phyloP scores from a whole-genome alignment of 768 basidiomycete genomes.

The Amylocystis lapponica region DNA sequence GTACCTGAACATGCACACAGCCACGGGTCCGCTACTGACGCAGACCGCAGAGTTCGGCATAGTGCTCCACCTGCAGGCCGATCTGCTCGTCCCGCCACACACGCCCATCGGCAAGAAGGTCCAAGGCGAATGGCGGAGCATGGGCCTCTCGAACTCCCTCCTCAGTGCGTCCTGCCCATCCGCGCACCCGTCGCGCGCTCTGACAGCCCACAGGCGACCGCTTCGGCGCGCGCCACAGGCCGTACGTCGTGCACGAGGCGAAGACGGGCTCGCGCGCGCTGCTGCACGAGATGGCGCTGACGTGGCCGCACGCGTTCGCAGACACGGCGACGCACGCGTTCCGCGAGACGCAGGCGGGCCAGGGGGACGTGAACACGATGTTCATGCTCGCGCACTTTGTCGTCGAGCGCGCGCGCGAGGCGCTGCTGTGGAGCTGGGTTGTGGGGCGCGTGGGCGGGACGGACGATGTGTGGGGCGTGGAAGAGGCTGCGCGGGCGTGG shows the following conservation, averaged over 20 bases:
- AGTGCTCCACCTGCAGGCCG: conserved; percentile 31
- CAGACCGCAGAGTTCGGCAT: conserved; percentile 25
- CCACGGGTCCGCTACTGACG: background rate
- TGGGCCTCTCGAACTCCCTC: conserved; percentile 28
- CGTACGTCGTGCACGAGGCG: conserved; percentile 36
- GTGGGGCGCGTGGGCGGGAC: conserved; percentile 25
- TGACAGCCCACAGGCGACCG: conserved; percentile 20
- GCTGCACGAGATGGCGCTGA: conserved; percentile 27
- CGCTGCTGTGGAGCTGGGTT: conserved; percentile 31
- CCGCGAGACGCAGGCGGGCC: conserved; percentile 24
- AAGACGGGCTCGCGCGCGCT: conserved; percentile 29
- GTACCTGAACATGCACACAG: conserved; percentile 5
- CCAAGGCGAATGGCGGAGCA: conserved; percentile 33
- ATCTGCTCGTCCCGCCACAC: conserved; percentile 24
- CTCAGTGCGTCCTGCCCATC: conserved; percentile 21
- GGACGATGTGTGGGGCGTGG: conserved; percentile 16
- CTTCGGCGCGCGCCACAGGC: conserved; percentile 32
- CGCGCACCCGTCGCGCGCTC: background rate
- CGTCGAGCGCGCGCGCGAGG: conserved; percentile 31
- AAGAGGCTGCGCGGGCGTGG: conserved; percentile 23
- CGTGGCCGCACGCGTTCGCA: conserved; percentile 25
- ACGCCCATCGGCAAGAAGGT: conserved; percentile 13
- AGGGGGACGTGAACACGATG: conserved; percentile 27
- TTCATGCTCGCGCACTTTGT: conserved; percentile 28
- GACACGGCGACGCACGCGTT: conserved; percentile 27